Evolutionary conservation across 2,329 filamentous ascomycete genomes (phyloP).

Genomic region (Aspergillus ruber): DNA sequence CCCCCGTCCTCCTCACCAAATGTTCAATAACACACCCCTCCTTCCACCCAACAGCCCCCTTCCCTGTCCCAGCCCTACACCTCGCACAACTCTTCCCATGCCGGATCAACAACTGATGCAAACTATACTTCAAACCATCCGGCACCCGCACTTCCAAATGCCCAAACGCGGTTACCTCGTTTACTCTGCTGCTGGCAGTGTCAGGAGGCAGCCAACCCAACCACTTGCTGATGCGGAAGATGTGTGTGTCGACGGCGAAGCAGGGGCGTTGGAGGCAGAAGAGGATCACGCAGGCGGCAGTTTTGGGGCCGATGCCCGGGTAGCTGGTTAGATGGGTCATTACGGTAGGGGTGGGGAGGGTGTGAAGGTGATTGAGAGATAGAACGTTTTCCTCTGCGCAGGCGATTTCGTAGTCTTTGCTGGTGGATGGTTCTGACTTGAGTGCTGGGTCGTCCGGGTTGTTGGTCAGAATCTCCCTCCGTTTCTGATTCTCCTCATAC

Average conservation of each 20-base stretch:
- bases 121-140: constrained; percentile 56
- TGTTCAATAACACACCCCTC: constrained; percentile 60
- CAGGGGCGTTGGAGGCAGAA: constrained; percentile 59
- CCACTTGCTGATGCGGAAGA: constrained; percentile 58
- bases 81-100: constrained; percentile 58
- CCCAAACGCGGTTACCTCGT: constrained; percentile 47
- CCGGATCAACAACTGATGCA: constrained; percentile 56
- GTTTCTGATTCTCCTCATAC: constrained; percentile 59
- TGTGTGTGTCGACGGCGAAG: constrained; percentile 62
- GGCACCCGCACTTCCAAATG: constrained; percentile 58
- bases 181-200: constrained; percentile 19
- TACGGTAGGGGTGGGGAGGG: constrained; percentile 49
- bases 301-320: constrained; percentile 61
- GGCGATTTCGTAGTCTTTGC: constrained; percentile 53
- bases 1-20: constrained; percentile 52
- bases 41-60: constrained; percentile 57
- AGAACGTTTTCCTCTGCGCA: constrained; percentile 55
- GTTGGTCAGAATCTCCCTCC: constrained; percentile 45
- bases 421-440: constrained; percentile 31
- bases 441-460: constrained; percentile 38
- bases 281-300: constrained; percentile 57
- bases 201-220: constrained; percentile 54
- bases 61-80: constrained; percentile 55
- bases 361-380: constrained; percentile 58
- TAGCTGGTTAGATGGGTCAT: constrained; percentile 53